Conservation (phyloP, 768 basidiomycete genomes). For the Mycena albidolilacea region DNA sequence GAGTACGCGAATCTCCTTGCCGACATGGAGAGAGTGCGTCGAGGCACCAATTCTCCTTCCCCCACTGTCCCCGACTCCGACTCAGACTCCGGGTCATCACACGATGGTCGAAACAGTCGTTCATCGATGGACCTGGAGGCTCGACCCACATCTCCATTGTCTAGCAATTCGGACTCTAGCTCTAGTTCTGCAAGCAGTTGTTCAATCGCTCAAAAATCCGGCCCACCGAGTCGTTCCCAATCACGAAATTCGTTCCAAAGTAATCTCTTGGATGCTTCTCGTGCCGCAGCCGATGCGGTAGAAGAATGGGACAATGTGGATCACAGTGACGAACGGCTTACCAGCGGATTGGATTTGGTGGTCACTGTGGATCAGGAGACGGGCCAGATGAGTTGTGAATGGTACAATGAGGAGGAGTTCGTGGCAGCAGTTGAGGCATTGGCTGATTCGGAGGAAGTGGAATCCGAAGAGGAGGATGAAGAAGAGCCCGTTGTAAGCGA, state of each 20-base stretch:
- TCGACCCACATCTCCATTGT: neutral
- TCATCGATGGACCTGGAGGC: neutral
- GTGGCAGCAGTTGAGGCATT: neutral
- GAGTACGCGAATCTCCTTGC: constrained; percentile 17
- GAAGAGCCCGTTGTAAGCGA: too few species aligned
- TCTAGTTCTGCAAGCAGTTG: too few species aligned
- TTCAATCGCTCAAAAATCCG: too few species aligned
- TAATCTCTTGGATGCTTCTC: too few species aligned
- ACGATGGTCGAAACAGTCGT: too few species aligned
- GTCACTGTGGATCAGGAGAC: neutral
- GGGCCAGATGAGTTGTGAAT: neutral
- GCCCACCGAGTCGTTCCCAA: too few species aligned
- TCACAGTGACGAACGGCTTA: constrained; percentile 4
- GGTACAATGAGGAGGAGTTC: constrained; percentile 13
- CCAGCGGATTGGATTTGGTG: constrained; percentile 10
- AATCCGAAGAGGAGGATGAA: constrained; percentile 8
- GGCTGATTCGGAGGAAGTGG: neutral
- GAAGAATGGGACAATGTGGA: too few species aligned
- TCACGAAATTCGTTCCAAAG: too few species aligned
- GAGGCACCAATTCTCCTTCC: too few species aligned
- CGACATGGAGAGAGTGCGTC: neutral
- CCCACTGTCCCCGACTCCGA: constrained; percentile 15
- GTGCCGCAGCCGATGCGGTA: too few species aligned
- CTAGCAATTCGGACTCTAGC: too few species aligned
- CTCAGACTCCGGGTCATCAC: too few species aligned